A percentile compares a stretch with the other conserved stretches of the same genome.
Conservation (phyloP, 225 moss, liverwort and hornwort genomes). For the Straminergon stramineum region DNA sequence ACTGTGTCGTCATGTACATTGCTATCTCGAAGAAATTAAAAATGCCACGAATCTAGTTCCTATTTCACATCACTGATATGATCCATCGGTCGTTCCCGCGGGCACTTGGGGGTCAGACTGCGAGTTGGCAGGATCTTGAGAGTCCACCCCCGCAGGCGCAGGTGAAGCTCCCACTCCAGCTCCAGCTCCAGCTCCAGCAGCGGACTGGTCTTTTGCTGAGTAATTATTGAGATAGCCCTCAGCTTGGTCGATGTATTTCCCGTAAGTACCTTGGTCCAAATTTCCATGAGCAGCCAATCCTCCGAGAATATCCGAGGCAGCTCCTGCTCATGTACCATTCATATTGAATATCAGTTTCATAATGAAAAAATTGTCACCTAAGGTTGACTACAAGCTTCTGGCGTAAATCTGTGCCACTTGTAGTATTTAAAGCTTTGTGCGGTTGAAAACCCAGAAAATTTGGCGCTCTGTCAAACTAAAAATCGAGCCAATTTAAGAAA, state of each 20-base stretch:
- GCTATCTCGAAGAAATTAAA: neutral
- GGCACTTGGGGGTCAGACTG: neutral
- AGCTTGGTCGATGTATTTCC: slow-evolving; percentile 22
- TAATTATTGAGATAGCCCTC: slow-evolving; percentile 29
- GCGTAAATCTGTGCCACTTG: neutral
- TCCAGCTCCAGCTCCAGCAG: neutral
- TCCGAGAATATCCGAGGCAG: slow-evolving; percentile 25
- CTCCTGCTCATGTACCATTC: slow-evolving; percentile 3
- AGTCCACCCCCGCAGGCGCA: neutral
- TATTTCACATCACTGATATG: neutral
- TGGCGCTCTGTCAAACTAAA: neutral
- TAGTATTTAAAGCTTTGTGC: no score
- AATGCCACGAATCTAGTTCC: neutral
- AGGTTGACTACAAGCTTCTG: neutral
- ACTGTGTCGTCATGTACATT: neutral
- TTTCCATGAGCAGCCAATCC: slow-evolving; percentile 16
- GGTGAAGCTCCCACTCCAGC: neutral
- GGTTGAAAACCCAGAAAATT: neutral
- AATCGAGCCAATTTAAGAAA: neutral
- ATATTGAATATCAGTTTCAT: neutral
- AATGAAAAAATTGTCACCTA: neutral
- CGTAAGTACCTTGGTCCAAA: slow-evolving; percentile 17
- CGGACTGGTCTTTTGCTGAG: neutral
- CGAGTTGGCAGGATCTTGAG: neutral
- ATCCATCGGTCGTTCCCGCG: neutral